phyloP scores from a whole-genome alignment of 139 green algal species.

The Gonium pectorale region DNA sequence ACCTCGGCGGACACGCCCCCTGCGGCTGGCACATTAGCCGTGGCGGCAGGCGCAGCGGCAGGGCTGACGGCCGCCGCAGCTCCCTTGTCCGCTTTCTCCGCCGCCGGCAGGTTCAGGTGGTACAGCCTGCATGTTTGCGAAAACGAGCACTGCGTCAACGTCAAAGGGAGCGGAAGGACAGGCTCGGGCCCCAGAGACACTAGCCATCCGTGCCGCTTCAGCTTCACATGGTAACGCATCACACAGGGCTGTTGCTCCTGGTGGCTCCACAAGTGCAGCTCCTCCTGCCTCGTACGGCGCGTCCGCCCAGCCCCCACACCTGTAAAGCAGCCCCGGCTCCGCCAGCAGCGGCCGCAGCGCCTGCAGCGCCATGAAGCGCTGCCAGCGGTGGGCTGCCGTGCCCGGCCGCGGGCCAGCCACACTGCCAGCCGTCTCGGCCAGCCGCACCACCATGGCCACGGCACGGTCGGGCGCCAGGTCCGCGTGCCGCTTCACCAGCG shows the following conservation, averaged over 20 bases:
- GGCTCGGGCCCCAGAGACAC: too few species aligned
- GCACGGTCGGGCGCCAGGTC: slow-evolving; percentile 50
- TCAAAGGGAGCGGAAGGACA: too few species aligned
- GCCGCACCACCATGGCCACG: slow-evolving; percentile 1
- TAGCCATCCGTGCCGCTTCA: too few species aligned
- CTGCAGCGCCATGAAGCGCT: slow-evolving; percentile 62
- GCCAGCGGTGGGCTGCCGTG: slow-evolving; percentile 45
- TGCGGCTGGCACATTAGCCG: background rate
- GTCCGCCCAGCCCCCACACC: slow-evolving; percentile 16
- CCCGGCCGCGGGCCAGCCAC: background rate
- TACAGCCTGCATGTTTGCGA: too few species aligned
- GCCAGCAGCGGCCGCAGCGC: slow-evolving; percentile 50
- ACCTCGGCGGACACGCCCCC: background rate
- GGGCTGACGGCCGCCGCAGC: background rate
- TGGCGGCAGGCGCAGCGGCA: background rate
- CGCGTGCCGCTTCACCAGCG: slow-evolving; percentile 64
- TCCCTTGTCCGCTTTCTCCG: background rate
- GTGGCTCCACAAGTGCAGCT: too few species aligned
- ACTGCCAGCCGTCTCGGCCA: slow-evolving; percentile 26
- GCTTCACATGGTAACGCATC: too few species aligned
- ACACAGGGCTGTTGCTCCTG: too few species aligned
- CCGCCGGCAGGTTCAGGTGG: background rate
- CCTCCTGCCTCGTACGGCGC: too few species aligned
- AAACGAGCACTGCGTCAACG: too few species aligned
- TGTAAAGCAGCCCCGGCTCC: slow-evolving; percentile 58